Percentiles rank a stretch among this genome's conserved stretches.
These are phyloP conservation scores for Moelleriella libera DNA, from an alignment of 2,329 filamentous ascomycete species.

Conservation along the genomic window DNA sequence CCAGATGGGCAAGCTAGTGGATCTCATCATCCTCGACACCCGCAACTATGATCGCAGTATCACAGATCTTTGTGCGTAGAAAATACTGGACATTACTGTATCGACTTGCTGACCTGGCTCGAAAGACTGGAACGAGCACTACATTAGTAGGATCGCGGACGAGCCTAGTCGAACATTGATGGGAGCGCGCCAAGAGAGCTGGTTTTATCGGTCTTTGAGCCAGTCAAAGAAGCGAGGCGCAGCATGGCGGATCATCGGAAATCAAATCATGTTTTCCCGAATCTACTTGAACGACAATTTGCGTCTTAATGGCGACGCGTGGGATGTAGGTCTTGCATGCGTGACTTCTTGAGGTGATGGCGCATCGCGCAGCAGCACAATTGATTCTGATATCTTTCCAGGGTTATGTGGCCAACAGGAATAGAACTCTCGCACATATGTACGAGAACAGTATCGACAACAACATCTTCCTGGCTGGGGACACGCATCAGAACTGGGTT, in stretches of 20 bases:
- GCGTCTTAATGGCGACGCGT: constrained; percentile 16
- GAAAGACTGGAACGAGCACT: constrained; percentile 40
- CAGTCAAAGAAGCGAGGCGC: constrained; percentile 49
- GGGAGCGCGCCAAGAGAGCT: constrained; percentile 59
- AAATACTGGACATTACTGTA: background rate
- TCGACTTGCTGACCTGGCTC: background rate
- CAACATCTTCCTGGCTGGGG: constrained; percentile 59
- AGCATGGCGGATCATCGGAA: constrained; percentile 57
- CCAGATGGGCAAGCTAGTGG: constrained; percentile 49
- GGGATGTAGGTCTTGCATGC: constrained; percentile 15
- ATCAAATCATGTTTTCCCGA: constrained; percentile 54
- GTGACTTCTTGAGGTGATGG: background rate
- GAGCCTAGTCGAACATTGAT: constrained; percentile 56
- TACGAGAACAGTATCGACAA: constrained; percentile 57
- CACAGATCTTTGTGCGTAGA: constrained; percentile 25
- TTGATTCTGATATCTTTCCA: constrained; percentile 4
- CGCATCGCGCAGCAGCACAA: background rate
- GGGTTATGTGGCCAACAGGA: constrained; percentile 56
- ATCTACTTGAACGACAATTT: constrained; percentile 21
- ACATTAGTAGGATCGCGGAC: constrained; percentile 46
- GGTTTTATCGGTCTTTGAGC: constrained; percentile 51
- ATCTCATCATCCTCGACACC: constrained; percentile 56
- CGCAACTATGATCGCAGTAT: constrained; percentile 54
- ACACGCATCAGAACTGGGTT: constrained; percentile 53
- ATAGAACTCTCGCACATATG: constrained; percentile 53